Base-by-base conservation (phyloP, 352 stramenopile genomes). In the Phytophthora brassicae region DNA sequence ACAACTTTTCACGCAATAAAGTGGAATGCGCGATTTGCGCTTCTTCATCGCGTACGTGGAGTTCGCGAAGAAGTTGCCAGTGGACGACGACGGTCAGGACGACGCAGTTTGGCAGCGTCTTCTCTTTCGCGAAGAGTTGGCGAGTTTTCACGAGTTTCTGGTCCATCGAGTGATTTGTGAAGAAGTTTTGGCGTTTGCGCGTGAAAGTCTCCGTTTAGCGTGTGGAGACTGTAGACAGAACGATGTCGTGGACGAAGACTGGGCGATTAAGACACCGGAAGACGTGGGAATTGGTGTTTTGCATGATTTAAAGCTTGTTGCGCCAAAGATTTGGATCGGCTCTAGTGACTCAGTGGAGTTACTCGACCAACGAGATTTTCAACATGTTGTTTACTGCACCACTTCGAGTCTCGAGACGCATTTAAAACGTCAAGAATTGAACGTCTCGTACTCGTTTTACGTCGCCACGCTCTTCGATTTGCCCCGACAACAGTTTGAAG, bases 281-380 rank as follows among this genome's bases (percentile, higher is more conserved):
- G 63, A 57, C 12, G 45, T 66, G 26, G 26, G 22, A 16, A 43
- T 68, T 4, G 70, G 58, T 2, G 35, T 71, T 5, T 22, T 53
- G n/a, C 60, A 66, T 31, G 62, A 78, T 31, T 53, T 83, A 22
- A 64, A 77, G 19, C 44, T 83, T 17, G 68, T 80, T 2, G 39
- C 75, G 19, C 71, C 71, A 0, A 47, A 60, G 0, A 33, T 78
- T 1, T 83, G 64, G 67, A 70, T 80, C 42, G 68, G 74, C 0
- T 82, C 74, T 0, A 53, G 41, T 1, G 43, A 59, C 19, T 75
- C 70, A 12, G 2, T 36, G 19, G 31, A 61, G 7, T 19, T 68
- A 7, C 60, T 62, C 0, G n/a, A 29, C 14, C 22, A 51, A 17
- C 47, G 23, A n/a, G 28, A 47, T 23, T 44, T 62, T 20, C 60